Conservation (phyloP, 1,284 basidiomycete species). For the Pseudozyma tsukubaensis region DNA sequence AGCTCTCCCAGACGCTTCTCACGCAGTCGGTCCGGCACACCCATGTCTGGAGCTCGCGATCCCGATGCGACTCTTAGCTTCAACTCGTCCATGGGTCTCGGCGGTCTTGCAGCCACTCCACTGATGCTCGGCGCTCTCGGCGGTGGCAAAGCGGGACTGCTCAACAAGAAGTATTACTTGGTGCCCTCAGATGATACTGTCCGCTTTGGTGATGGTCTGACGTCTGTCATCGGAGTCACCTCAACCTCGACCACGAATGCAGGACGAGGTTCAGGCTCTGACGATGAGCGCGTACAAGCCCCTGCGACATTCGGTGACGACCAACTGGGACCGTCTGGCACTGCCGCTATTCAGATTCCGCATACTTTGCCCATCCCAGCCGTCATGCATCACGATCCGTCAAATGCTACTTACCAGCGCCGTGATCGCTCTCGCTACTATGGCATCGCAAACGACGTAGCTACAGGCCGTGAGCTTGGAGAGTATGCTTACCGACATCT, state of each 20-base stretch:
- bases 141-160: conserved; percentile 32
- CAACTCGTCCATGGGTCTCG: conserved; percentile 22
- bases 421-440: conserved; percentile 44
- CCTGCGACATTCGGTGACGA: conserved; percentile 20
- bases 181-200: conserved; percentile 81
- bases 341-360: conserved; percentile 37
- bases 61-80: conserved; percentile 14
- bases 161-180: conserved; percentile 74
- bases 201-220: conserved; percentile 80
- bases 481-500: conserved; percentile 27
- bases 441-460: conserved; percentile 55
- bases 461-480: conserved; percentile 54
- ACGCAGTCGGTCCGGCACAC: conserved; percentile 28
- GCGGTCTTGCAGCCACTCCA: conserved; percentile 45
- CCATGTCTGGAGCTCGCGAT: conserved; percentile 10
- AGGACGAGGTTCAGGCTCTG: conserved; percentile 8
- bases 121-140: conserved; percentile 36
- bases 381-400: conserved; percentile 23
- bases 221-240: conserved; percentile 64
- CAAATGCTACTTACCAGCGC: conserved; percentile 8
- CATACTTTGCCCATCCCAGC: conserved; percentile 37
- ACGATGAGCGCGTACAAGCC: conserved; percentile 11
- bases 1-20: conserved; percentile 22
- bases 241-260: conserved; percentile 3
- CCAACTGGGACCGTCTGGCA: conserved; percentile 34